Percentiles rank a stretch among this genome's conserved stretches.
Evolutionary conservation across 1,284 basidiomycete genomes (phyloP).

Genomic region (Rhodotorula glutinis): DNA sequence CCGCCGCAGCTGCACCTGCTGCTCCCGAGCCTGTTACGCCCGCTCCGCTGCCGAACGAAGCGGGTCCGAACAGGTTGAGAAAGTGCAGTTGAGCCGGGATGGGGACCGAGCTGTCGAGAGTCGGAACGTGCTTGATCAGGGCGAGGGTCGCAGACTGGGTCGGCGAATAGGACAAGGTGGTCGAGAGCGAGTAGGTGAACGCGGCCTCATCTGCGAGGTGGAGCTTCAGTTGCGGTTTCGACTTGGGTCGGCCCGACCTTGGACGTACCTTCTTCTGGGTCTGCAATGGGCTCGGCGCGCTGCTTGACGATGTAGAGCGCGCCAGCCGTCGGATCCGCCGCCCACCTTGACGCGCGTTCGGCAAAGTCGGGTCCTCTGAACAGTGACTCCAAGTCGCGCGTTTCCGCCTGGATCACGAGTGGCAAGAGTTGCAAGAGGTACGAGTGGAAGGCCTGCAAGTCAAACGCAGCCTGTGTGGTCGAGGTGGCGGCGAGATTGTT

Average conservation of each 20-base stretch:
- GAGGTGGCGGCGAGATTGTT: neutral
- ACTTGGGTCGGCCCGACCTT: neutral
- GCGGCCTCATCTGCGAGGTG: slow-evolving; percentile 7
- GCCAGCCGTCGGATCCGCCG: slow-evolving; percentile 57
- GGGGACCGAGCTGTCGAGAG: slow-evolving; percentile 72
- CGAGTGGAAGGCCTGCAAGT: slow-evolving; percentile 45
- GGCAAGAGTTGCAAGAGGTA: slow-evolving; percentile 70
- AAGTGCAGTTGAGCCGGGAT: slow-evolving; percentile 86
- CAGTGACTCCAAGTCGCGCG: slow-evolving; percentile 62
- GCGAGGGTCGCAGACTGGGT: slow-evolving; percentile 82
- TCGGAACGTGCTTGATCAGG: slow-evolving; percentile 85
- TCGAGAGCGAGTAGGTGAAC: slow-evolving; percentile 63
- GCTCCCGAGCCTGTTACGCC: slow-evolving; percentile 43
- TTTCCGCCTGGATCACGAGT: slow-evolving; percentile 64
- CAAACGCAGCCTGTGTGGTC: slow-evolving; percentile 38
- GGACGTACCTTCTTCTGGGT: slow-evolving; percentile 10
- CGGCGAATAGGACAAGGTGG: slow-evolving; percentile 73
- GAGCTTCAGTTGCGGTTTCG: neutral
- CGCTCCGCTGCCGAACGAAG: slow-evolving; percentile 55
- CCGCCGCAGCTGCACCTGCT: slow-evolving; percentile 32
- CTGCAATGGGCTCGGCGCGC: slow-evolving; percentile 63
- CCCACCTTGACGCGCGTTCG: slow-evolving; percentile 68
- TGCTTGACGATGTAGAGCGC: slow-evolving; percentile 75
- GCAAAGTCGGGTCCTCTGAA: slow-evolving; percentile 64
- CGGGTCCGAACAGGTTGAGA: slow-evolving; percentile 82